Evolutionary conservation across 495 filamentous ascomycete species (phyloP), one percentile per base, ranked within the genome.

Genomic region (Penicillium bialowiezense): DNA sequence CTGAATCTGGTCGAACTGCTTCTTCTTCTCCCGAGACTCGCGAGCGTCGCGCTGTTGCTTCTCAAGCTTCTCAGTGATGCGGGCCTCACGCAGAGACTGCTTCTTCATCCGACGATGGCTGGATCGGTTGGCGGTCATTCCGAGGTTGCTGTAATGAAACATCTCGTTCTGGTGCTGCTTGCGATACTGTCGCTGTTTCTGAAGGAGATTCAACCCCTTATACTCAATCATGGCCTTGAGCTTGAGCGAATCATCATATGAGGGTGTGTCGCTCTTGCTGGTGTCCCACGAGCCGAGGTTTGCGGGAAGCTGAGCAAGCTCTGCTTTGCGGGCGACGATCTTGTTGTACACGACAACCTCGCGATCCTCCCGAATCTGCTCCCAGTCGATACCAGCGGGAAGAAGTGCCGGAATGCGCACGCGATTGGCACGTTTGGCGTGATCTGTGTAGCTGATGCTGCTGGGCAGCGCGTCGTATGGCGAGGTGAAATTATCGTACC

Each of bases 21-120:
- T 97, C 80, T 93, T 89, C 80, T 92, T 92, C 71, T 98, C 95
- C 34, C 90, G 83, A 26, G 83, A 86, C 70, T 97, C 93, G 34
- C 93, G 86, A 47, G 90, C 90, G 67, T 97, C 91, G 41, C 93
- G 87, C 63, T 97, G 95, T 64, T 97, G 90, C 73, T 97, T 97
- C 79, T 98, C 93, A 2, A 98, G 79, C 63, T 95, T 97, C 77
- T 98, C 93, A 3, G 93, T 98, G 56, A 97, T 91, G 28, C 93
- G 85, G 28, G 93, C 95, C 67, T 98, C 93, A n/a, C 91, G 85
- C 41, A 97, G 74, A 19, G 87, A 91, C 59, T 96, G 91, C 68
- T 95, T 96, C 84, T 97, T 98, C 75, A 92, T 90, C 17, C 92
- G 85, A 19, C 93, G 86, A 62, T 95, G 96, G 56, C 82, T 78